Evolutionary conservation across 2,329 filamentous ascomycete species (phyloP).

Genomic region (Ploettnerulaceae sp.): DNA sequence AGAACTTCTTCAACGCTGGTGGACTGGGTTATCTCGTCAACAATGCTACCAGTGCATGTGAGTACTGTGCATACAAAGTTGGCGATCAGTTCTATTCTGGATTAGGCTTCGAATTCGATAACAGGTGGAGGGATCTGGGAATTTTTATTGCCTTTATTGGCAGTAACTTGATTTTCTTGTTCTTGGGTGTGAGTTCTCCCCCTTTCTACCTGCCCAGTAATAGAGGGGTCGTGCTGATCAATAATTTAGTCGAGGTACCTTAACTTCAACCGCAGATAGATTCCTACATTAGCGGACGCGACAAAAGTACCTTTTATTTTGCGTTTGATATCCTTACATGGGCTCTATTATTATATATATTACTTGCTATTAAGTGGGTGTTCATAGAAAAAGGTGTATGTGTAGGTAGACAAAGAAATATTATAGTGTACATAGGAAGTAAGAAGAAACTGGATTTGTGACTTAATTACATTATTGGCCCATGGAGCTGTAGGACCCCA

Average conservation of each 20-base stretch:
- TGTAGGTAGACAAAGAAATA: no score
- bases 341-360: neutral
- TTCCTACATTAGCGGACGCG: neutral
- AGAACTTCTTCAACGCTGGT: constrained; percentile 61
- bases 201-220: neutral
- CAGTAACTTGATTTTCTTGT: constrained; percentile 66
- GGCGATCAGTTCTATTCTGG: constrained; percentile 76
- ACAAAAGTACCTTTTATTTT: neutral
- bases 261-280: constrained; percentile 42
- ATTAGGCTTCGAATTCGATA: constrained; percentile 59
- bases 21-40: constrained; percentile 67
- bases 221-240: constrained; percentile 12
- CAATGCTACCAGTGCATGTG: constrained; percentile 61
- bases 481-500: no score
- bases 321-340: neutral
- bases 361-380: neutral
- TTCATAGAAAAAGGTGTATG: no score
- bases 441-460: no score
- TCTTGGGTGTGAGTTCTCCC: constrained; percentile 39
- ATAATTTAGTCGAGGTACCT: constrained; percentile 35
- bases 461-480: no score
- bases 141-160: constrained; percentile 73
- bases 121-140: constrained; percentile 78
- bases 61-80: constrained; percentile 76
- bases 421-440: no score